phyloP scores from a whole-genome alignment of 1,284 basidiomycete genomes.

The Retiboletus flavoniger region DNA sequence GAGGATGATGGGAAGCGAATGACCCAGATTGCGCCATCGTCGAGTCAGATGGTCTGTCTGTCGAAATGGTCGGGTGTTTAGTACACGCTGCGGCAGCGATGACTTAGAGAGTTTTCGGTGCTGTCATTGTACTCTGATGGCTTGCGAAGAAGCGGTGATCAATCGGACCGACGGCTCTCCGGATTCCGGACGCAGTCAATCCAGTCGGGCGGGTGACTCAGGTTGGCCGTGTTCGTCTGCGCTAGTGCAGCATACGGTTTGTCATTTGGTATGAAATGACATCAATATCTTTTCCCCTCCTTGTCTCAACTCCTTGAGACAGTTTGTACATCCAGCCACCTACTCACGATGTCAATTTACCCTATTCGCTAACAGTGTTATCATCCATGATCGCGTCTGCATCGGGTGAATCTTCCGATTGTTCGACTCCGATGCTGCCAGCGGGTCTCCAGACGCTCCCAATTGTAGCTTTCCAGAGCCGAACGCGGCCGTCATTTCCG shows the following conservation, averaged over 20 bases:
- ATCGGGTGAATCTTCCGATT: slow-evolving; percentile 56
- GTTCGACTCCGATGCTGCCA: slow-evolving; percentile 75
- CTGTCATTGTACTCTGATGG: background rate
- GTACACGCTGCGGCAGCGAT: background rate
- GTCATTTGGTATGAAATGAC: background rate
- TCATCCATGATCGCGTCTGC: slow-evolving; percentile 36
- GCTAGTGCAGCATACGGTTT: background rate
- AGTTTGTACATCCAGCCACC: background rate
- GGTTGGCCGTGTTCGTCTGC: no score
- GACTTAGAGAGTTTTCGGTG: background rate
- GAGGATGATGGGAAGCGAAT: slow-evolving; percentile 15
- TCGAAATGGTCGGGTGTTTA: background rate
- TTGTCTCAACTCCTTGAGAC: background rate
- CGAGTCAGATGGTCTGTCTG: background rate
- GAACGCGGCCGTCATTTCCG: slow-evolving; percentile 85
- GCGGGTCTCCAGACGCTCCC: slow-evolving; percentile 76
- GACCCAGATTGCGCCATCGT: slow-evolving; percentile 34
- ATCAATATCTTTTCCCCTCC: background rate
- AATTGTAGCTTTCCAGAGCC: slow-evolving; percentile 83
- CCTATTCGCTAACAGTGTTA: slow-evolving; percentile 23
- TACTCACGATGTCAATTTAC: background rate
- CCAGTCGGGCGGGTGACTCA: no score
- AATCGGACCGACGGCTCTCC: slow-evolving; percentile 2
- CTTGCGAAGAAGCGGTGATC: background rate
- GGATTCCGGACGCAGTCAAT: background rate